Evolutionary conservation across 306 rosid genomes (phyloP).

Genomic region (Adenanthera pavonina): DNA sequence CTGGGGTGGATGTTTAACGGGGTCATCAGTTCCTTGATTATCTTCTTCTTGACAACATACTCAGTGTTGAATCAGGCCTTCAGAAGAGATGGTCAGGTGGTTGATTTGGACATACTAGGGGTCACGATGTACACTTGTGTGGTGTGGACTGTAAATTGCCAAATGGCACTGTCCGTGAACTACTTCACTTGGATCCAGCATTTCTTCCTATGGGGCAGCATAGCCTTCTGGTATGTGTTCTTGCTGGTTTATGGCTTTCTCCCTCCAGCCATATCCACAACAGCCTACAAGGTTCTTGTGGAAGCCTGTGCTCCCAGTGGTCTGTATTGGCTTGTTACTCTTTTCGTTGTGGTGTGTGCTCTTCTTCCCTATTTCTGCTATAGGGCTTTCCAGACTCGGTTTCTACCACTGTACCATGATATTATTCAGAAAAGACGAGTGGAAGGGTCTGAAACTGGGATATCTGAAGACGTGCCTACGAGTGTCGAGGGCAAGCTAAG

Average conservation of each 20-base stretch:
- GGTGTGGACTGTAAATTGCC: slow-evolving; percentile 90
- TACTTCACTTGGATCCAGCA: slow-evolving; percentile 98
- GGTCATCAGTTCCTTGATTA: slow-evolving; percentile 66
- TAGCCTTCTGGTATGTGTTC: slow-evolving; percentile 75
- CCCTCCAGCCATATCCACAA: slow-evolving; percentile 63
- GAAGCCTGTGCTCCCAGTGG: slow-evolving; percentile 81
- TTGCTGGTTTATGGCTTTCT: slow-evolving; percentile 67
- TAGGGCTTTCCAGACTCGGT: slow-evolving; percentile 79
- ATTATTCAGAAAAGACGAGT: slow-evolving; percentile 63
- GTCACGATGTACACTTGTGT: slow-evolving; percentile 78
- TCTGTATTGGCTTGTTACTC: slow-evolving; percentile 73
- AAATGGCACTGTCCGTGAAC: slow-evolving; percentile 86
- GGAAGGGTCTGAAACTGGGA: slow-evolving; percentile 45
- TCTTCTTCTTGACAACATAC: slow-evolving; percentile 74
- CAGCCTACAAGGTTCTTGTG: slow-evolving; percentile 77
- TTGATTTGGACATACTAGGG: slow-evolving; percentile 70
- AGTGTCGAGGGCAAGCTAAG: slow-evolving; percentile 47
- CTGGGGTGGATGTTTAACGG: slow-evolving; percentile 87
- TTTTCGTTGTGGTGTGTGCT: slow-evolving; percentile 61
- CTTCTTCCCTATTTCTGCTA: slow-evolving; percentile 75
- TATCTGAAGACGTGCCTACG: slow-evolving; percentile 47
- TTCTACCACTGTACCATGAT: slow-evolving; percentile 81
- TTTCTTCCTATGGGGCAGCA: slow-evolving; percentile 88
- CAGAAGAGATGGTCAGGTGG: slow-evolving; percentile 69
- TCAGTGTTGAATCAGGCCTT: slow-evolving; percentile 64